Conservation (phyloP, 2,329 filamentous ascomycete species). For the Verticillium albo-atrum region DNA sequence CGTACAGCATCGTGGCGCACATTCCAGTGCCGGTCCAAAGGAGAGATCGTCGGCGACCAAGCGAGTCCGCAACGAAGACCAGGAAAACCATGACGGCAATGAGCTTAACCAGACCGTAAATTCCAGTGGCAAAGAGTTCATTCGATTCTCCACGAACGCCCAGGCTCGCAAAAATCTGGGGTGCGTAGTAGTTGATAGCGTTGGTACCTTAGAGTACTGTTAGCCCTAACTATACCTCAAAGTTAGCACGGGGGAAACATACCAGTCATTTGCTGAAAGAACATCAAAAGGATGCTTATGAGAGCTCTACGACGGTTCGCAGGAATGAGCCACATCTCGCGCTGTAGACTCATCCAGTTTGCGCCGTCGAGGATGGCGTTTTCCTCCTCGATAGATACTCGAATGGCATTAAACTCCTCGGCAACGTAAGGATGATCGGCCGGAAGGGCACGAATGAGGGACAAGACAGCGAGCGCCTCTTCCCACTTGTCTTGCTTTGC, state of each 20-base stretch:
- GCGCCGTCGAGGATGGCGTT: conserved; percentile 14
- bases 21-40: conserved; percentile 29
- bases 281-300: conserved; percentile 8
- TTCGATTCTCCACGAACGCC: conserved; percentile 34
- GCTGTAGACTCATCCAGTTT: conserved; percentile 8
- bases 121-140: conserved; percentile 25
- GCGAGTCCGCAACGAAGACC: conserved; percentile 41
- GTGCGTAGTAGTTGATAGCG: conserved; percentile 52
- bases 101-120: conserved; percentile 23
- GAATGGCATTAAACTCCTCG: conserved; percentile 14
- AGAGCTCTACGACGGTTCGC: conserved; percentile 8
- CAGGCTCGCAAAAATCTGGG: conserved; percentile 52
- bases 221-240: neutral
- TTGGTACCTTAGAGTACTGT: conserved; percentile 21
- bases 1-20: conserved; percentile 34
- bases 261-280: conserved; percentile 12
- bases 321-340: conserved; percentile 8
- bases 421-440: conserved; percentile 16
- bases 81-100: conserved; percentile 16
- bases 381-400: conserved; percentile 14
- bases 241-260: conserved; percentile 1
- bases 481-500: conserved; percentile 3
- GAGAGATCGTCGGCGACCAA: conserved; percentile 42
- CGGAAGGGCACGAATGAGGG: conserved; percentile 12
- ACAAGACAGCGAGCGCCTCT: conserved; percentile 8